Evolutionary conservation across 495 filamentous ascomycete species (phyloP), one percentile per base, ranked within the genome.

Genomic region (Penicillium egyptiacum): DNA sequence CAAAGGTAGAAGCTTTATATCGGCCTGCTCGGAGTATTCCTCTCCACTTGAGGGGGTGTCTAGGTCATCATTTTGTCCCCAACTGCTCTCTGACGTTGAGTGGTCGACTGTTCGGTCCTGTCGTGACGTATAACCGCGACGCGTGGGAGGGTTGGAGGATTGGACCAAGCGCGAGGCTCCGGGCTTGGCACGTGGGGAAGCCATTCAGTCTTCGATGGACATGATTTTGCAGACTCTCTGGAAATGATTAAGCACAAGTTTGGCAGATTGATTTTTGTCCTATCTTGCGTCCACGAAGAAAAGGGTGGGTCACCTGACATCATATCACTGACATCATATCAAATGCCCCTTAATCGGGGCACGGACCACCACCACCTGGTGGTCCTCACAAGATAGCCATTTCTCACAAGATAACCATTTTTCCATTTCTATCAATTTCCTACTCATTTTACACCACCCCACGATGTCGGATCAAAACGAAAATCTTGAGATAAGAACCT

Each of bases 1-100:
- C 28, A 64, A 19, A 1, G 61, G 61, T 11, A 63, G 46, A 1
- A 67, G 57, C 33, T 63, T 65, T 22, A 69, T 26, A 26, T 65
- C 50, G 20, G 53, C 55, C 23, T 61, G 59, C 25, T 61, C 64
- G 20, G 33, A 31, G 19, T 41, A 51, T 20, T 57, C 61, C 50
- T 67, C 64, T 43, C 53, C 56, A 43, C 48, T 58, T 6, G 54
- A 47, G 20, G 49, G 55, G 3, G 56, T 62, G 35, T 56, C 49
- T 1, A 28, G 28, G 31, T 19, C 48, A 41, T 63, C 37, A 25
- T 40, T 7, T 16, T n/a, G 50, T 23, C 16, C 44, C 41, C n/a
- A 28, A 4, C 19, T 44, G 5, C 19, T 45, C 4, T 31, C 31
- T 10, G 41, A 46, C 0, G 31, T 47, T 28, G 53, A 39, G 7